Conservation (phyloP, 805 yeast genomes). For the Schwanniomyces sp. region DNA sequence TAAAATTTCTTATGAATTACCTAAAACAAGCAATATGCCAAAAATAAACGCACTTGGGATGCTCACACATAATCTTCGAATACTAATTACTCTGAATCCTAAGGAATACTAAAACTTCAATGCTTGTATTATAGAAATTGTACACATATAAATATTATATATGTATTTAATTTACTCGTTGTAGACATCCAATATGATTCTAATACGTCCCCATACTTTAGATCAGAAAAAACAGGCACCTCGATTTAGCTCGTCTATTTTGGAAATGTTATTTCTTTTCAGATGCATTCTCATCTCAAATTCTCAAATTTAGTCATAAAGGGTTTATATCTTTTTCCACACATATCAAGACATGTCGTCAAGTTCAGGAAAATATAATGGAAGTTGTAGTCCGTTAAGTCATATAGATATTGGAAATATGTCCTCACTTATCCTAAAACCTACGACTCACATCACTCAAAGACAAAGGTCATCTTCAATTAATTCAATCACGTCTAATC, state of each 20-base stretch:
- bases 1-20: no score
- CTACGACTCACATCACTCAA: conserved; percentile 8
- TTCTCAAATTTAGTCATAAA: neutral
- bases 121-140: no score
- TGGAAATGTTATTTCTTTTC: neutral
- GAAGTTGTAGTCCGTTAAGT: conserved; percentile 11
- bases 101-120: no score
- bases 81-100: no score
- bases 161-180: no score
- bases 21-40: no score
- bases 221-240: no score
- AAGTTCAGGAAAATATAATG: conserved; percentile 7
- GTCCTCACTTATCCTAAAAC: conserved; percentile 12
- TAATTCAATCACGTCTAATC: conserved; percentile 28
- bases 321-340: neutral
- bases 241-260: neutral
- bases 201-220: no score
- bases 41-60: no score
- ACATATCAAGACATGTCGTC: conserved; percentile 2
- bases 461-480: conserved; percentile 34
- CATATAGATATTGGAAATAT: conserved; percentile 8
- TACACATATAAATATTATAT: no score
- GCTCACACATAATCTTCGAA: no score
- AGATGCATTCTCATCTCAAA: conserved; percentile 1
- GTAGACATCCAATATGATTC: no score